Percentiles rank a stretch among this genome's conserved stretches.
These are phyloP conservation scores for Parascedosporium putredinis DNA, from an alignment of 2,329 filamentous ascomycete genomes.

Conservation along the genomic window DNA sequence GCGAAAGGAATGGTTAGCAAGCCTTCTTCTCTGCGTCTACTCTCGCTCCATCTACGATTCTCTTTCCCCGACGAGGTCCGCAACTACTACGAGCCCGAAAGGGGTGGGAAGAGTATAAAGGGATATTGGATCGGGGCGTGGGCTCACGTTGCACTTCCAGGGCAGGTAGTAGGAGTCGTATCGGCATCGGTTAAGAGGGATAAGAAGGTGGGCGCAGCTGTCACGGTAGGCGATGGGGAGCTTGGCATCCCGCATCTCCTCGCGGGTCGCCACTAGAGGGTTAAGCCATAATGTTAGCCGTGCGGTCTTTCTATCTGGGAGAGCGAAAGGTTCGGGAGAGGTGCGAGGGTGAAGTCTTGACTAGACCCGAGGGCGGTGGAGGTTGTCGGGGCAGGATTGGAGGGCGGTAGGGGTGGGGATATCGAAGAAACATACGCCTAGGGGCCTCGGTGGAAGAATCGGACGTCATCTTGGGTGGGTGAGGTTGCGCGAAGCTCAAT, in stretches of 20 bases:
- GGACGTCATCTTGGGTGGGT: slow-evolving; percentile 21
- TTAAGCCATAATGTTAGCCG: neutral
- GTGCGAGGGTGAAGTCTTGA: too few species aligned
- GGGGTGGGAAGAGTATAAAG: neutral
- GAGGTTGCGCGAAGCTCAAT: neutral
- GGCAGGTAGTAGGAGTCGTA: slow-evolving; percentile 85
- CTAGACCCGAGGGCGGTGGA: too few species aligned
- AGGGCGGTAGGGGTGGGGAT: neutral
- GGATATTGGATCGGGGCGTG: neutral
- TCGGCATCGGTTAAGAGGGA: slow-evolving; percentile 92
- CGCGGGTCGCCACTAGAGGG: slow-evolving; percentile 59
- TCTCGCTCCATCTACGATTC: neutral
- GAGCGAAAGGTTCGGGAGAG: slow-evolving; percentile 11
- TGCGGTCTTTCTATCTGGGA: neutral
- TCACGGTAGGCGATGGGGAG: slow-evolving; percentile 88
- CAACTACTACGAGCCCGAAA: neutral
- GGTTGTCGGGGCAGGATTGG: slow-evolving; percentile 10
- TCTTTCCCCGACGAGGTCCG: neutral
- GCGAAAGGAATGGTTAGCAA: neutral
- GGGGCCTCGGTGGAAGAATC: slow-evolving; percentile 23
- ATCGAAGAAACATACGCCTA: slow-evolving; percentile 23
- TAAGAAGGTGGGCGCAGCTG: slow-evolving; percentile 87
- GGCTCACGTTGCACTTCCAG: slow-evolving; percentile 91
- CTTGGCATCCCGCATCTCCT: slow-evolving; percentile 87
- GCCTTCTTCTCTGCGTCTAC: too few species aligned